Conservation (phyloP, 352 stramenopile genomes). For the Vaucheria bursata region DNA sequence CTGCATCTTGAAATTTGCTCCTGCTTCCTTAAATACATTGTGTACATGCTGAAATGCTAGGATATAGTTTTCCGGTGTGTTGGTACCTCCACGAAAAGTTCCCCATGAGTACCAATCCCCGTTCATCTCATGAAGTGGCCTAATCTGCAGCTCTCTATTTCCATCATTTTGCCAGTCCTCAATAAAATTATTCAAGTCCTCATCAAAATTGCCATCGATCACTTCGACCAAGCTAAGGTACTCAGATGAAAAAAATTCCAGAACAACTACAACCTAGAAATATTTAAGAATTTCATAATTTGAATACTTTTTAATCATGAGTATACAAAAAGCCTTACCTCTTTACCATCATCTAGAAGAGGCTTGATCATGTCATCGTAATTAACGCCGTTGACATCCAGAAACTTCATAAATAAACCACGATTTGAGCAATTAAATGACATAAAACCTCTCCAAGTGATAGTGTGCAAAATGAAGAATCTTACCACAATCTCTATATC, state of each 20-base stretch:
- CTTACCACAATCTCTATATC: too few relatives aligned
- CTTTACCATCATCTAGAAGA: background rate
- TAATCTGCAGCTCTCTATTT: background rate
- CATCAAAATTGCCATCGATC: background rate
- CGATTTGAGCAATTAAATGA: too few relatives aligned
- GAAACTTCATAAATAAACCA: background rate
- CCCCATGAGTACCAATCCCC: constrained; percentile 2
- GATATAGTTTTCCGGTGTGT: constrained; percentile 3
- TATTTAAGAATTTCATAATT: too few relatives aligned
- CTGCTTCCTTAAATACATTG: background rate
- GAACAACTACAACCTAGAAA: too few relatives aligned
- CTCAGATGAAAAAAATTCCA: too few relatives aligned
- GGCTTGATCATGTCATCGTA: background rate
- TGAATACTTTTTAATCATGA: too few relatives aligned
- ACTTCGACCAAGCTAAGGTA: background rate
- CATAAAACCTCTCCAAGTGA: too few relatives aligned
- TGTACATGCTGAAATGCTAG: background rate
- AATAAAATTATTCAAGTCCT: background rate
- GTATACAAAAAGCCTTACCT: too few relatives aligned
- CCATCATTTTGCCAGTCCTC: background rate
- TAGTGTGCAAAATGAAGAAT: too few relatives aligned
- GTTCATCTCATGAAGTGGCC: background rate
- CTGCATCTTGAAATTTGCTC: background rate
- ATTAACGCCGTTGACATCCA: background rate
- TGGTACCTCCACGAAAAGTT: background rate